These are phyloP conservation scores for Gastrodia elata DNA, from an alignment of 106 monocot species.

Conservation along the genomic window DNA sequence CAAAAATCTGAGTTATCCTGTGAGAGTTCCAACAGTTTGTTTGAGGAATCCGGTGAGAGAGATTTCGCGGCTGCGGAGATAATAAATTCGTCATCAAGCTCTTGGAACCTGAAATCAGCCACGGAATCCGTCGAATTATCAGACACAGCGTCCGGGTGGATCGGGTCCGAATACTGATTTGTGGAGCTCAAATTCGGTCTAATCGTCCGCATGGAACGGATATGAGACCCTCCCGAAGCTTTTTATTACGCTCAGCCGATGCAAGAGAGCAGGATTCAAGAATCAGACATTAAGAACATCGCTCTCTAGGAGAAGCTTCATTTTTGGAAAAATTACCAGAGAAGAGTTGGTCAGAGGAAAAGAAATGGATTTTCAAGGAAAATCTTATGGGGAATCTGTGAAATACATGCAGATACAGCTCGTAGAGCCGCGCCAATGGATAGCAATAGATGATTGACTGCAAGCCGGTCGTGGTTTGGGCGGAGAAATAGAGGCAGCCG, in stretches of 20 bases:
- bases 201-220: conserved; percentile 47
- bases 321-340: too few species aligned
- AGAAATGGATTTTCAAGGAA: too few species aligned
- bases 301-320: neutral
- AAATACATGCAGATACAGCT: too few species aligned
- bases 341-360: too few species aligned
- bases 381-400: too few species aligned
- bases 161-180: neutral
- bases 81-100: conserved; percentile 24
- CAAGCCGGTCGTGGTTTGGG: too few species aligned
- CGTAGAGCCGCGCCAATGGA: too few species aligned
- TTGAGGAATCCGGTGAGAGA: neutral
- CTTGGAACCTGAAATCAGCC: conserved; percentile 46
- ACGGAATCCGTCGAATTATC: conserved; percentile 53
- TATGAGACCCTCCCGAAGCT: conserved; percentile 15
- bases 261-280: conserved; percentile 5
- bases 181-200: conserved; percentile 21
- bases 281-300: conserved; percentile 24
- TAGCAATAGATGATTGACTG: too few species aligned
- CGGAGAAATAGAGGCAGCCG: too few species aligned
- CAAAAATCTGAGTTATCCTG: conserved; percentile 36
- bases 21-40: conserved; percentile 40
- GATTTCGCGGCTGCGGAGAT: neutral
- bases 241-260: conserved; percentile 8
- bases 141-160: conserved; percentile 1